Base-by-base conservation (phyloP, 2,329 filamentous ascomycete species). In the Bretziella fagacearum region DNA sequence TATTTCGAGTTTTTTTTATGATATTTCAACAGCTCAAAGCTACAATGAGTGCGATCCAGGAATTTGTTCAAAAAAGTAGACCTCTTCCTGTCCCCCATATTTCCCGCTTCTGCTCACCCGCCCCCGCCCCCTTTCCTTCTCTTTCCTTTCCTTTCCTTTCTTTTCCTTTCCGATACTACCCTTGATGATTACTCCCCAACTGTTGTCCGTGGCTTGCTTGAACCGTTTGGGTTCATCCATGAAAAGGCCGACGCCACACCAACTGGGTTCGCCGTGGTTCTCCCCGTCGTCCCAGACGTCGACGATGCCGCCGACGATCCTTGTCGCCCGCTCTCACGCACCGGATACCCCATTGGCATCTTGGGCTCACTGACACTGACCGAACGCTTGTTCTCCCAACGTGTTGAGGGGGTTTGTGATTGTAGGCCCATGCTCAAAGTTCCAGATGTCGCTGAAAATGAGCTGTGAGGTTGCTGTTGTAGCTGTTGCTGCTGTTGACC, bases 181-280 rank as follows among this genome's bases (percentile, higher is more conserved):
- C 7, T 20, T 4, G 17, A 25, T 15, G 27, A 33, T 39, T 22
- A 47, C 39, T 50, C 44, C 20, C 44, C 48, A 23, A 47, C 44
- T 3, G 36, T 26, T 11, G 43, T 26, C 25, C 65, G 66, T 39
- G 67, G 62, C 55, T 69, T 69, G 17, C 17, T 22, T 7, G 17
- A 4, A 44, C 57, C 58, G 15, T 61, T 54, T 33, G 69, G 63
- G 41, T 82, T 89, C 67, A 95, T 79, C 87, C 87, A 96, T 10
- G 83, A 80, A 65, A 96, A 96, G 2, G 89, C 89, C 50, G 84
- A 91, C 11, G 83, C 89, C n/a, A 84, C 84, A 6, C 89, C 89
- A 15, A 94, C 74, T 0, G 91, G 89, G 57, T 96, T 96, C 26
- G 76, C 69, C 5, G 76, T 70, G 18, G 15, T 17, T 48, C 77